These are phyloP conservation scores for Paramecium tetraurelia DNA, from an alignment of 73 alveolate genomes.

Conservation along the genomic window DNA sequence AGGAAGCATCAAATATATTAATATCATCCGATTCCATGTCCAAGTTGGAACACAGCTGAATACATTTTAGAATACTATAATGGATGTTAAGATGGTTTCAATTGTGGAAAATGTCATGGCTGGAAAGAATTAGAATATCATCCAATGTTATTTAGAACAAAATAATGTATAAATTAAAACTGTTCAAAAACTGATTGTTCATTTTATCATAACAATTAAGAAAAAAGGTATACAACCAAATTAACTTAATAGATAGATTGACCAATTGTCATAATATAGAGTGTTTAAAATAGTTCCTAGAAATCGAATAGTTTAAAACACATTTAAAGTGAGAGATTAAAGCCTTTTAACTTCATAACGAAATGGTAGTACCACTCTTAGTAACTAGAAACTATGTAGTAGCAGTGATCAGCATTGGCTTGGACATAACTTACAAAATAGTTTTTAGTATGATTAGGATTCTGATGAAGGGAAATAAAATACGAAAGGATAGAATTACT, in stretches of 20 bases:
- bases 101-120: conserved; percentile 74
- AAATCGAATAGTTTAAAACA: conserved; percentile 10
- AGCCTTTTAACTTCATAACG: not conserved
- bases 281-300: conserved; percentile 38
- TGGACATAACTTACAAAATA: conserved; percentile 22
- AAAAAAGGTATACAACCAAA: not conserved
- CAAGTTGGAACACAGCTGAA: conserved; percentile 75
- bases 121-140: conserved; percentile 77
- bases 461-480: not conserved
- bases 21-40: conserved; percentile 72
- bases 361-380: not conserved
- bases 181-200: conserved; percentile 55
- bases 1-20: conserved; percentile 86
- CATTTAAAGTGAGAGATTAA: conserved; percentile 39
- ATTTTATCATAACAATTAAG: conserved; percentile 46
- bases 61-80: conserved; percentile 72
- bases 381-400: not conserved
- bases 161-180: conserved; percentile 57
- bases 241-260: conserved; percentile 8
- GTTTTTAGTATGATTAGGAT: conserved; percentile 33
- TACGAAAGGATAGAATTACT: conserved; percentile 1
- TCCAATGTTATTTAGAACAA: conserved; percentile 67
- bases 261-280: conserved; percentile 36
- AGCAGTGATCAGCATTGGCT: not conserved
- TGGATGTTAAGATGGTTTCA: conserved; percentile 70